Evolutionary conservation across 257 asterid genomes (phyloP).

Genomic region (Solanum piurae): DNA sequence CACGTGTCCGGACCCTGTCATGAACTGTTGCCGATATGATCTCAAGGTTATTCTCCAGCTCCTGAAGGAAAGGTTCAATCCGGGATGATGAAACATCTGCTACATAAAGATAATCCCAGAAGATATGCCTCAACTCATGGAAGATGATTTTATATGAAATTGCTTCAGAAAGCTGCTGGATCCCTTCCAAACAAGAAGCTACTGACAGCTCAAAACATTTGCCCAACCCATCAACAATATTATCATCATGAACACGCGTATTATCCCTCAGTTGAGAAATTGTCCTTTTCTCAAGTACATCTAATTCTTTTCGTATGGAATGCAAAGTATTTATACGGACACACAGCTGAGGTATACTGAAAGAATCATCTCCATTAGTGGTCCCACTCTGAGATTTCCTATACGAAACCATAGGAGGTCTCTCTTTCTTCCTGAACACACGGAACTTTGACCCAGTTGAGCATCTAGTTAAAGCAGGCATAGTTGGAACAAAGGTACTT

Average conservation of each 20-base stretch:
- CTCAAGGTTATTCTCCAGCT: slow-evolving; percentile 71
- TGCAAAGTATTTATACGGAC: slow-evolving; percentile 71
- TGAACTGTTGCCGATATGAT: slow-evolving; percentile 59
- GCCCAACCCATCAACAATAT: slow-evolving; percentile 22
- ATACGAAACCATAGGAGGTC: slow-evolving; percentile 20
- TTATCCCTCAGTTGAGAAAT: slow-evolving; percentile 40
- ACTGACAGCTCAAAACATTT: slow-evolving; percentile 47
- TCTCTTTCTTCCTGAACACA: slow-evolving; percentile 71
- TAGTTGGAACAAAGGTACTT: slow-evolving; percentile 37
- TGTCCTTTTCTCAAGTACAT: slow-evolving; percentile 47
- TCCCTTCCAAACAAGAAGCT: slow-evolving; percentile 65
- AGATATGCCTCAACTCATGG: slow-evolving; percentile 50
- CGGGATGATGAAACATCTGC: slow-evolving; percentile 63
- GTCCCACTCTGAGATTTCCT: slow-evolving; percentile 34
- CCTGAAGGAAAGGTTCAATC: slow-evolving; percentile 83
- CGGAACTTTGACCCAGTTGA: slow-evolving; percentile 42
- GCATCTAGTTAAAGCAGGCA: slow-evolving; percentile 73
- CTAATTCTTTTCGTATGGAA: slow-evolving; percentile 63
- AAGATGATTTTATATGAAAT: slow-evolving; percentile 67
- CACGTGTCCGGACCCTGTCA: slow-evolving; percentile 78
- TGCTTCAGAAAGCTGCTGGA: slow-evolving; percentile 66
- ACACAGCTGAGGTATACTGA: slow-evolving; percentile 46
- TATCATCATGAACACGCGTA: slow-evolving; percentile 33
- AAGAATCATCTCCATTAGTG: slow-evolving; percentile 28
- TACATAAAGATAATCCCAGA: slow-evolving; percentile 47